Evolutionary conservation across 1,139 yeast genomes (phyloP).

Genomic region (Insectozyma bohioensis): DNA sequence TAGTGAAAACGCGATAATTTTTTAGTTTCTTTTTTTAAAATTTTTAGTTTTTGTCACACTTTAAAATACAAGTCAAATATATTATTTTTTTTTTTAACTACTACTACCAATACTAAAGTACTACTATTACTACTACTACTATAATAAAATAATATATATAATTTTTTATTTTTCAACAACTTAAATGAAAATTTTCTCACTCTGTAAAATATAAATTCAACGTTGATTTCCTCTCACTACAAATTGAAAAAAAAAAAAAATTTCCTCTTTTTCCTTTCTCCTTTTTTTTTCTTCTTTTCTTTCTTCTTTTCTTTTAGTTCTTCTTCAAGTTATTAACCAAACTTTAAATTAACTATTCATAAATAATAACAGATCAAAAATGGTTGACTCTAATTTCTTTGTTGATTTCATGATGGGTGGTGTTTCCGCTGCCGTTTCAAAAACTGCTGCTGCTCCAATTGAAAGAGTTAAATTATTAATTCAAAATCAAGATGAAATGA

Average conservation of each 20-base stretch:
- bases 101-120: too few relatives aligned
- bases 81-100: too few relatives aligned
- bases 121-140: too few relatives aligned
- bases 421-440: constrained; percentile 58
- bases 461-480: constrained; percentile 55
- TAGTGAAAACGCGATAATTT: too few relatives aligned
- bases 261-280: constrained; percentile 9
- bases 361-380: constrained; percentile 16
- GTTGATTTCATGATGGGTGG: constrained; percentile 54
- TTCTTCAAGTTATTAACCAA: constrained; percentile 3
- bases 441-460: constrained; percentile 57
- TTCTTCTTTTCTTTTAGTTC: constrained; percentile 11
- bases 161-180: too few relatives aligned
- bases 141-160: too few relatives aligned
- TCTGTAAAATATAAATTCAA: constrained; percentile 1
- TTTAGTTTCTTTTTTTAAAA: too few relatives aligned
- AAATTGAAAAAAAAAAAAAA: constrained; percentile 9
- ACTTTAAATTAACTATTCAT: constrained; percentile 9
- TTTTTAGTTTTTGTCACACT: too few relatives aligned
- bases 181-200: too few relatives aligned
- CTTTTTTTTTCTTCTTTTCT: constrained; percentile 11
- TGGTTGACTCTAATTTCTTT: constrained; percentile 29
- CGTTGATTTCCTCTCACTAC: constrained; percentile 5
- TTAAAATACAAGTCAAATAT: too few relatives aligned
- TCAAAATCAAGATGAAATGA: constrained; percentile 55